Conservation (phyloP, 176 grass and related monocot species). For the Poa annua region DNA sequence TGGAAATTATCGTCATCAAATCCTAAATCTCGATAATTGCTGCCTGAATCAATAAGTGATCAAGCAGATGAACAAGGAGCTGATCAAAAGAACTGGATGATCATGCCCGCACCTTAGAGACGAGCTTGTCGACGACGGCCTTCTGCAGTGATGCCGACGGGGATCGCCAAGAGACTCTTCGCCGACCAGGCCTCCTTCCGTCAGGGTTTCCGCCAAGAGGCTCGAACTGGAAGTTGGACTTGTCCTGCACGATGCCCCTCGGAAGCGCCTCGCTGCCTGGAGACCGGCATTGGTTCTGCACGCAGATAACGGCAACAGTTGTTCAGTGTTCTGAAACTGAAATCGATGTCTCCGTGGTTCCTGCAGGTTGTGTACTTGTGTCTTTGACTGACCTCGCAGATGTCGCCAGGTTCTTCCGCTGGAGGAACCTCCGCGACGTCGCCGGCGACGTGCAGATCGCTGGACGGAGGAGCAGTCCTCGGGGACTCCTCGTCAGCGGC, state of each 20-base stretch:
- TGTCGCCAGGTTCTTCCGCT: constrained; percentile 10
- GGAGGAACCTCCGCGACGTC: background rate
- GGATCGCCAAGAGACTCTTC: constrained; percentile 81
- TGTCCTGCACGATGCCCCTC: constrained; percentile 72
- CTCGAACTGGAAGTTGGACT: constrained; percentile 76
- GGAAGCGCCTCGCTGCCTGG: constrained; percentile 78
- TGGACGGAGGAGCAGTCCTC: background rate
- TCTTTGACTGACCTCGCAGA: constrained; percentile 42
- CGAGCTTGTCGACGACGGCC: constrained; percentile 67
- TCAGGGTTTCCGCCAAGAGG: constrained; percentile 54
- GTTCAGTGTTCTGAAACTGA: constrained; percentile 36
- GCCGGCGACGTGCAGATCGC: background rate
- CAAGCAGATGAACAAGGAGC: too few species aligned
- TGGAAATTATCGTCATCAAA: background rate
- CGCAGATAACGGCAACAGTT: background rate
- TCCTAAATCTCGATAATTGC: too few species aligned
- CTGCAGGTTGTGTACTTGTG: background rate
- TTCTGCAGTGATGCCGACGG: constrained; percentile 89
- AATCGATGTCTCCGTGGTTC: background rate
- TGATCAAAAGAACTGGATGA: too few species aligned
- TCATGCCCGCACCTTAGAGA: constrained; percentile 67
- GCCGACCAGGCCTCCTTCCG: constrained; percentile 20
- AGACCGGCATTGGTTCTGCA: constrained; percentile 58
- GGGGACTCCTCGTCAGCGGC: background rate
- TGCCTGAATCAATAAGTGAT: too few species aligned